These are phyloP conservation scores for Colletotrichum destructivum DNA, from an alignment of 2,329 filamentous ascomycete genomes.

Conservation along the genomic window DNA sequence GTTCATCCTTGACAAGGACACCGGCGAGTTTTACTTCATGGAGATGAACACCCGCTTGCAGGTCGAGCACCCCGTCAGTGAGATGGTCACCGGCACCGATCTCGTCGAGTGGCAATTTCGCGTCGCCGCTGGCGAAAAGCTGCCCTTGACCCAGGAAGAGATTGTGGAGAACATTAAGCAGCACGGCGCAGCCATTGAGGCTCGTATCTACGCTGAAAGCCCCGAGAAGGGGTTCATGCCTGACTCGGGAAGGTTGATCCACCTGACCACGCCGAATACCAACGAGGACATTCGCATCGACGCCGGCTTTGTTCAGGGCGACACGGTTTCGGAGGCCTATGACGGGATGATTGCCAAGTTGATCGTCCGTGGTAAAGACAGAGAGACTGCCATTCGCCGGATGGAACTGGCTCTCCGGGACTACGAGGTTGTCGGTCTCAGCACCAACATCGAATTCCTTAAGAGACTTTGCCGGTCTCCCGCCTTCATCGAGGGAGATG, in stretches of 20 bases:
- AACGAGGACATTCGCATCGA: conserved; percentile 88
- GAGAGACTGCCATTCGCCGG: conserved; percentile 86
- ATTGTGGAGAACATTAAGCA: conserved; percentile 83
- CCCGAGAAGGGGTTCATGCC: conserved; percentile 93
- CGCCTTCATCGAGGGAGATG: conserved; percentile 87
- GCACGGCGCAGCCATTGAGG: conserved; percentile 92
- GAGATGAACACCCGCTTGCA: conserved; percentile 92
- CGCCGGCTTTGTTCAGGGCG: conserved; percentile 91
- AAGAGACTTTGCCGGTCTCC: conserved; percentile 87
- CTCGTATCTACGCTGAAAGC: conserved; percentile 96
- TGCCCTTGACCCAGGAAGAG: conserved; percentile 70
- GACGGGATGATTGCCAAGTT: conserved; percentile 99
- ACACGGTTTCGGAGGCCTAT: conserved; percentile 94
- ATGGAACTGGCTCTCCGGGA: conserved; percentile 84
- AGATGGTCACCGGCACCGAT: conserved; percentile 77
- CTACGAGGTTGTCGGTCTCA: conserved; percentile 93
- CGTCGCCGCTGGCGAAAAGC: conserved; percentile 71
- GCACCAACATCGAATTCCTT: conserved; percentile 97
- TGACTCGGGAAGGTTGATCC: conserved; percentile 89
- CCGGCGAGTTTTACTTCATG: conserved; percentile 86
- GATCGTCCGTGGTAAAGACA: conserved; percentile 86
- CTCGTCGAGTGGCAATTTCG: conserved; percentile 98
- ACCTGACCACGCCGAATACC: conserved; percentile 81
- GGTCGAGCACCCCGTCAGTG: conserved; percentile 94
- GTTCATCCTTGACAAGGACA: conserved; percentile 89